Evolutionary conservation across 1,284 basidiomycete species (phyloP).

Genomic region (Austroboletus rostrupii): DNA sequence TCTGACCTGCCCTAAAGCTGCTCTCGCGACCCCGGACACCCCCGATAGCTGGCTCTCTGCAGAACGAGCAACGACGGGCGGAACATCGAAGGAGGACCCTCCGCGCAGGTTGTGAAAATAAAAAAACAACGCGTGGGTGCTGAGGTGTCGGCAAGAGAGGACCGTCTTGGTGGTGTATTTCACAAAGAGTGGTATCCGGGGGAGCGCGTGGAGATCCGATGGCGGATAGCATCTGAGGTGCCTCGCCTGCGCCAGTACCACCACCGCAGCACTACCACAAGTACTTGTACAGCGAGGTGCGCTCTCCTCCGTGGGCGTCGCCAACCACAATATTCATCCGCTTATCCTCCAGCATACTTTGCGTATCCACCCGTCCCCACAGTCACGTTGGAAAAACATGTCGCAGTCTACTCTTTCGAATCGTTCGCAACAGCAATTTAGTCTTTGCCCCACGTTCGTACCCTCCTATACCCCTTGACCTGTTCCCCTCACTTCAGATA

Average conservation of each 20-base stretch:
- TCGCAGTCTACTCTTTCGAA: conserved; percentile 65
- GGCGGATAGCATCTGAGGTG: neutral
- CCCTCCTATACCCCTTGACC: conserved; percentile 27
- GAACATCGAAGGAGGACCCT: neutral
- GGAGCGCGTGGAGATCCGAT: conserved; percentile 7
- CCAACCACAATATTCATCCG: neutral
- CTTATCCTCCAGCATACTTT: conserved; percentile 2
- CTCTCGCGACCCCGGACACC: conserved; percentile 19
- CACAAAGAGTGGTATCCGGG: conserved; percentile 16
- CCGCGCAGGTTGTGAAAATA: neutral
- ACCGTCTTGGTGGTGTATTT: too few relatives aligned
- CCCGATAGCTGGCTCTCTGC: neutral
- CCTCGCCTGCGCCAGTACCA: conserved; percentile 15
- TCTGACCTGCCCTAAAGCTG: conserved; percentile 27
- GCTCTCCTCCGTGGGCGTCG: neutral
- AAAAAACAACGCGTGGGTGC: neutral
- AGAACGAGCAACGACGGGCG: neutral
- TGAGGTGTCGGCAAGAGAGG: neutral
- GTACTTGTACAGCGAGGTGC: conserved; percentile 1
- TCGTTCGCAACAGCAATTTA: conserved; percentile 74
- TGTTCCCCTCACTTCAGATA: conserved; percentile 11
- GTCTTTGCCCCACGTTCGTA: conserved; percentile 80
- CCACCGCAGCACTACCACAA: conserved; percentile 11
- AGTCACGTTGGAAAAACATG: conserved; percentile 80
- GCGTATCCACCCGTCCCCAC: conserved; percentile 7